Percentiles rank a stretch among this genome's conserved stretches.
Conservation (phyloP, 768 basidiomycete species). For the Termitomyces sp. region DNA sequence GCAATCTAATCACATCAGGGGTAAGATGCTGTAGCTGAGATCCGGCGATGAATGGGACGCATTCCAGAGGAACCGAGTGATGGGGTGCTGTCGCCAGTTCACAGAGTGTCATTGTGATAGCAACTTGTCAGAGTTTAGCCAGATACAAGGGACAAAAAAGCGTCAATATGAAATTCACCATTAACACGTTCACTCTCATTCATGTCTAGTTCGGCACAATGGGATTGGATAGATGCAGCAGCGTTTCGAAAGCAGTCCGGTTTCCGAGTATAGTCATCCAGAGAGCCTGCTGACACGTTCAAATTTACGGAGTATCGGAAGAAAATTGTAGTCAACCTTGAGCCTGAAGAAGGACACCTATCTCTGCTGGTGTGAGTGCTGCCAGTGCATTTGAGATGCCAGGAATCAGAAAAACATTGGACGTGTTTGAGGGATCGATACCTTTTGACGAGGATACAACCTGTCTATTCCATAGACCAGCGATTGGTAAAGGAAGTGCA, state of each 20-base stretch:
- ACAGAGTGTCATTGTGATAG: conserved; percentile 77
- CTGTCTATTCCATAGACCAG: background rate
- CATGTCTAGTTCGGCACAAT: conserved; percentile 58
- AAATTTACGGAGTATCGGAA: background rate
- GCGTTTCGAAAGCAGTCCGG: conserved; percentile 66
- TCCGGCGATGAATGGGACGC: conserved; percentile 35
- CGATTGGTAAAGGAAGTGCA: background rate
- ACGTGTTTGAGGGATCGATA: background rate
- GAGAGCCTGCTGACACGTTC: conserved; percentile 13
- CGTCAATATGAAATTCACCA: conserved; percentile 33
- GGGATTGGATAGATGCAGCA: conserved; percentile 43
- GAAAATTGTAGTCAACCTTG: conserved; percentile 13
- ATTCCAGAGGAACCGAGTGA: conserved; percentile 68
- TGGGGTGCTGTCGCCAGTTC: conserved; percentile 75
- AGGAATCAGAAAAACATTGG: background rate
- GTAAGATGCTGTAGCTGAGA: conserved; percentile 12
- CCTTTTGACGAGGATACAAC: background rate
- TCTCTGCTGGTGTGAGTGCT: conserved; percentile 15
- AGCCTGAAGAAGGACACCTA: conserved; percentile 10
- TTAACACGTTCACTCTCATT: conserved; percentile 59
- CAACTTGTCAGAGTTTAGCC: conserved; percentile 39
- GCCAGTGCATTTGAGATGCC: conserved; percentile 2
- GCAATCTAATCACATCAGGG: conserved; percentile 23
- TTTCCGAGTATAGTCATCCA: conserved; percentile 42
- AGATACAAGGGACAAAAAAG: background rate